Conservation (phyloP, 192 early-diverging fungal species). For the Backusella psychrophila region DNA sequence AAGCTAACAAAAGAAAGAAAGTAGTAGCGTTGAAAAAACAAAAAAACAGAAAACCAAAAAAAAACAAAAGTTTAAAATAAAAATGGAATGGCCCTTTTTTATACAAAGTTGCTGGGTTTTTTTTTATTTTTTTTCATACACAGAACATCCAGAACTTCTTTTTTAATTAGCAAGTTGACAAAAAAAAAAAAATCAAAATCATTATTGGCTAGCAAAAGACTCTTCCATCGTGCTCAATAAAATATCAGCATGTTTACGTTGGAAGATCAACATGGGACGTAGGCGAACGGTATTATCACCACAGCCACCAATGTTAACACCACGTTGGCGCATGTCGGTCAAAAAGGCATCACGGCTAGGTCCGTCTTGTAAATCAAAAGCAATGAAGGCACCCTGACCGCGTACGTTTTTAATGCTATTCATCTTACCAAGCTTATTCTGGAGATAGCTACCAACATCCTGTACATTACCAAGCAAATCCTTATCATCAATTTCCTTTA, state of each 20-base stretch:
- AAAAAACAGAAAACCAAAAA: background rate
- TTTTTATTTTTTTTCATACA: background rate
- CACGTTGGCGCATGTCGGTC: slow-evolving; percentile 50
- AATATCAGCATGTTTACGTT: slow-evolving; percentile 64
- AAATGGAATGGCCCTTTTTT: background rate
- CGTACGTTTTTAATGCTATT: slow-evolving; percentile 55
- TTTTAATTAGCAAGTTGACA: background rate
- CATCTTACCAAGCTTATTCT: slow-evolving; percentile 49
- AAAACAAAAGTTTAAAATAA: background rate
- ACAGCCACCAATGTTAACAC: slow-evolving; percentile 72
- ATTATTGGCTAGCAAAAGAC: slow-evolving; percentile 4
- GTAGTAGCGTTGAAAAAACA: background rate
- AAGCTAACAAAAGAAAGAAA: too few species aligned
- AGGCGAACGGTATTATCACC: slow-evolving; percentile 58
- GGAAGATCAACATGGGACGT: slow-evolving; percentile 73
- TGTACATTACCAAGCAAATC: slow-evolving; percentile 50
- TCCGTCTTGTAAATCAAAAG: slow-evolving; percentile 60
- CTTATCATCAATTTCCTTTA: slow-evolving; percentile 56
- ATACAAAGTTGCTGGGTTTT: background rate
- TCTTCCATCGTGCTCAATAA: slow-evolving; percentile 61
- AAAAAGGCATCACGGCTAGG: slow-evolving; percentile 53
- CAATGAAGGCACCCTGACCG: slow-evolving; percentile 66
- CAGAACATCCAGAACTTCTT: background rate
- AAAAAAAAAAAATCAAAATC: background rate
- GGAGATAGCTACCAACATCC: slow-evolving; percentile 53